Evolutionary conservation across 1,284 basidiomycete species (phyloP), one percentile per base, ranked within the genome.

Genomic region (Macrocybe sp.): DNA sequence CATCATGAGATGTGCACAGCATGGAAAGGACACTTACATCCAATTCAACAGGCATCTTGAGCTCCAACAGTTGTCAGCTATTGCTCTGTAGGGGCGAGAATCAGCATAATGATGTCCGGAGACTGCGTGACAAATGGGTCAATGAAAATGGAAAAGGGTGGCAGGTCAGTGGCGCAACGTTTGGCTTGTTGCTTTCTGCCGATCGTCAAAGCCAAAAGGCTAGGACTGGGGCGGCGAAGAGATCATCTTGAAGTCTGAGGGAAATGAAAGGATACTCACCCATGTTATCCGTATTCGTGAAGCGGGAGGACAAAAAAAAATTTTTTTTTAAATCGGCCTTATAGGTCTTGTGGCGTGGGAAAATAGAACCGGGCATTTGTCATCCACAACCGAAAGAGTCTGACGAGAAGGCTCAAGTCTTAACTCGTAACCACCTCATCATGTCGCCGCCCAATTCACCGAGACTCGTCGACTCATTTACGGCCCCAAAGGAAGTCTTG

Each of bases 401-500:
- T 11, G 35, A 11, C 14, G 11, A 14, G 11, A 28, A 12, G 6
- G 7, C 40, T 41, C 31, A 10, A 22, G 11, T n/a, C 28, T 41
- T 14, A 14, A 16, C 31, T n/a, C 16, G 12, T 30, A n/a, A 11
- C 39, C 10, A 7, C 31, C 22, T 30, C 64, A 67, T 64, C 64
- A 73, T 75, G 76, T 75, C 74, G 65, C 64, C 70, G 59, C 70
- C 77, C 48, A 66, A 66, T 51, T 78, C 79, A 53, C 76, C 76
- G 55, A 73, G 80, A 65, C 75, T 90, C 52, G 79, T 92, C 56
- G 88, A 90, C 75, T 89, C 87, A 43, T 93, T 87, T 67, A 92
- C 94, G 45, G 94, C 81, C 37, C 93, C 96, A 6, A 95, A 93
- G 72, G 95, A 99, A 53, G 78, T 99, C 44, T 78, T 98, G 32